Evolutionary conservation across 805 yeast genomes (phyloP), one percentile per base, ranked within the genome.

Genomic region (Schizosaccharomyces lindneri): DNA sequence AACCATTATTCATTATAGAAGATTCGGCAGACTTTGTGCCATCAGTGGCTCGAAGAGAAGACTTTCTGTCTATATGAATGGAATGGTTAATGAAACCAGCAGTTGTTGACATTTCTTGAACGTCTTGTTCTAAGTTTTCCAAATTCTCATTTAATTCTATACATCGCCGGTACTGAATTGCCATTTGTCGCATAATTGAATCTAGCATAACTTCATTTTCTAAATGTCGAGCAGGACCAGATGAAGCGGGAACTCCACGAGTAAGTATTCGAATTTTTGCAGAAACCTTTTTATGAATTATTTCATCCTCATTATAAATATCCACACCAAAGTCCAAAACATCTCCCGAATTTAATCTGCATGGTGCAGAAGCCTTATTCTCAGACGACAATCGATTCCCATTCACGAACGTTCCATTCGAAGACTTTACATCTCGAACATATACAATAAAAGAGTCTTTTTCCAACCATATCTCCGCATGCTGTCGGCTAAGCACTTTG

Each of bases 401-500:
- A 70, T 93, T 93, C 60, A 93, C 80, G 70, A 84, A 94, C 0
- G 98, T 90, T 9, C 99, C 99, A 71, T 93, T 93, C 29, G 95
- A 85, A 1, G 95, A 84, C 63, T 88, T 87, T 68, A 88, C 78
- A 73, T 93, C 99, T 65, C 83, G 81, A 31, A 93, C 78, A 76
- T 77, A 87, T 24, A 94, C 76, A 24, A 17, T 7, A 4, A 89
- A 88, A 4, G 74, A 72, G 31, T 70, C 70, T 19, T 80, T 75
- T 66, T 86, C 93, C 46, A 88, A 80, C 74, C 80, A 86, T 64
- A 93, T 73, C 67, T 86, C 90, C 0, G 99, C 99, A 72, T 93
- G 99, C 68, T 86, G 93, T 65, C 99, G 76, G 21, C 94, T 83
- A 59, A 93, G 77, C 11, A 94, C 97, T 36, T 97, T 76, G 11